A percentile compares a stretch with the other conserved stretches of the same genome.
phyloP scores from a whole-genome alignment of 2,329 filamentous ascomycete species.

The Apiospora arundinis region DNA sequence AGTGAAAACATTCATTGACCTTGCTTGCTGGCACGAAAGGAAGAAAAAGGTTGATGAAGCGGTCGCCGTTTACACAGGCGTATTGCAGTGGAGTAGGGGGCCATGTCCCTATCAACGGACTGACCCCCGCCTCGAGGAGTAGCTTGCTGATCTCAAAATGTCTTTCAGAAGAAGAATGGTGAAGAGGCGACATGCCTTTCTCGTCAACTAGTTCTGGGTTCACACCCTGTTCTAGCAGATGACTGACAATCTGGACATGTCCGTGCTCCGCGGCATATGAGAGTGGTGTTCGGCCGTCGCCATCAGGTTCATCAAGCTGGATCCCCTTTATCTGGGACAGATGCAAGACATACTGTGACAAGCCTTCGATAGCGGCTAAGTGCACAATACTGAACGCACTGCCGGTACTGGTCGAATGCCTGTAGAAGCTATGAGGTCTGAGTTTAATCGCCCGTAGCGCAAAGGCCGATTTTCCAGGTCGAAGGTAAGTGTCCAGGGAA shows the following conservation, averaged over 20 bases:
- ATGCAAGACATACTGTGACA: not conserved
- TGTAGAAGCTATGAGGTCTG: too few relatives aligned
- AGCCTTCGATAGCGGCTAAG: not conserved
- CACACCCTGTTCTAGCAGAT: slow-evolving; percentile 5
- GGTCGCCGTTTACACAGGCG: not conserved
- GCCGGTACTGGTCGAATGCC: not conserved
- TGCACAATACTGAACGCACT: not conserved
- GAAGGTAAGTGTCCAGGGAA: slow-evolving; percentile 3
- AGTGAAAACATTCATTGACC: not conserved
- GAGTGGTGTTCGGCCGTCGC: not conserved
- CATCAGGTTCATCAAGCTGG: slow-evolving; percentile 3
- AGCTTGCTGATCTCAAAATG: slow-evolving; percentile 6
- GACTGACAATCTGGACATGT: not conserved
- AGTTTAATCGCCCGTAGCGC: not conserved
- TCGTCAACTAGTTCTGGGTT: not conserved
- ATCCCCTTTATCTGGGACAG: not conserved
- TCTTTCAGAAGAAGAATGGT: not conserved
- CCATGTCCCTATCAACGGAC: not conserved
- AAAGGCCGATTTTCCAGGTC: slow-evolving; percentile 2
- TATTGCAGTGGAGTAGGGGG: not conserved
- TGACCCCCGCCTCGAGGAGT: slow-evolving; percentile 3
- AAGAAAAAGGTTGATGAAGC: not conserved
- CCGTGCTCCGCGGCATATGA: slow-evolving; percentile 12
- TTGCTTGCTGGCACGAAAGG: not conserved
- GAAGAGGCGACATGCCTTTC: slow-evolving; percentile 17